These are phyloP conservation scores for Amphichorda felina DNA, from an alignment of 2,329 filamentous ascomycete species.

Conservation along the genomic window DNA sequence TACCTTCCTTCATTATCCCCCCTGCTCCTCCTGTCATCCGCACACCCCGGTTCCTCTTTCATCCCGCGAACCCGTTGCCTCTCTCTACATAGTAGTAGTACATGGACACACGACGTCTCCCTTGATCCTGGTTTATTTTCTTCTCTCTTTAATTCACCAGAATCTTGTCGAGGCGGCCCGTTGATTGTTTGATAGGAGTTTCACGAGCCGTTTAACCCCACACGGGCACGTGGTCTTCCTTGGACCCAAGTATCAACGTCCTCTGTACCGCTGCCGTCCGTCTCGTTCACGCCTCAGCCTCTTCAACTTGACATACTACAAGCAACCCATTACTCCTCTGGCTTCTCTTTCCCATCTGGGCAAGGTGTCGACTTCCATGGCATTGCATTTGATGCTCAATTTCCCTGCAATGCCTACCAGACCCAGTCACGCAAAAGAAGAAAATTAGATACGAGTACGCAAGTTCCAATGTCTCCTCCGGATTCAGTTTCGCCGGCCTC, in stretches of 20 bases:
- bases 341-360: too few relatives aligned
- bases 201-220: slow-evolving; percentile 14
- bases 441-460: not conserved
- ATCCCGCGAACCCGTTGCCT: slow-evolving; percentile 8
- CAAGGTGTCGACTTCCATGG: not conserved
- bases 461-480: too few relatives aligned
- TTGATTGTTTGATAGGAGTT: slow-evolving; percentile 24
- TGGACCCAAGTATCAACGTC: not conserved
- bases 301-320: too few relatives aligned
- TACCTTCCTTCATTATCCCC: too few relatives aligned
- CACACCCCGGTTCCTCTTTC: slow-evolving; percentile 12
- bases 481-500: too few relatives aligned
- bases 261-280: not conserved
- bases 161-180: slow-evolving; percentile 20
- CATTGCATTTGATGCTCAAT: not conserved
- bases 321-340: too few relatives aligned
- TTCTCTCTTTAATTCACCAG: too few relatives aligned
- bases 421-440: not conserved
- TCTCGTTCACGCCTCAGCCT: too few relatives aligned
- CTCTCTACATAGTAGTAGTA: slow-evolving; percentile 5
- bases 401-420: not conserved
- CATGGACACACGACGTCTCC: slow-evolving; percentile 4
- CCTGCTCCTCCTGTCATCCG: slow-evolving; percentile 10
- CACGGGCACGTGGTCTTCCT: slow-evolving; percentile 3
- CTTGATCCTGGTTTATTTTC: too few relatives aligned